Base-by-base conservation (phyloP, 2,329 filamentous ascomycete genomes). In the Madurella mycetomatis region DNA sequence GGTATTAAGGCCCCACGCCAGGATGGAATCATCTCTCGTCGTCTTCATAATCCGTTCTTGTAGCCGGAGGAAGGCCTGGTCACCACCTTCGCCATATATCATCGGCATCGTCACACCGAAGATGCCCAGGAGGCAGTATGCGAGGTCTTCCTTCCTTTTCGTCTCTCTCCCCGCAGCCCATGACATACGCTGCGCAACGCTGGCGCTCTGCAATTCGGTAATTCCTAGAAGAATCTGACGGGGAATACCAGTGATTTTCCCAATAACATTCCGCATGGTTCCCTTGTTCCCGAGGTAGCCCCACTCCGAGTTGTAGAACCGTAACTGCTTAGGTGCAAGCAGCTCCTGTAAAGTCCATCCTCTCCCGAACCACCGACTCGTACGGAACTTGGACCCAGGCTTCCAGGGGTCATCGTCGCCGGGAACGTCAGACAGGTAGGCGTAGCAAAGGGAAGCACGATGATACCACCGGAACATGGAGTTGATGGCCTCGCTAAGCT, bases 311-410 rank as follows among this genome's bases (percentile, higher is more conserved):
- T 66, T 58, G 57, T 64, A 71, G 54, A 74, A 72, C 4, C 55
- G 18, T 0, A 72, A 17, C 0, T 56, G 40, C 1, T 13, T n/a
- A 1, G 69, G 69, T 0, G 70, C 86, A 4, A 90, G 75, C 0
- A 87, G 83, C 68, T 89, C 83, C 65, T 86, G 86, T 59, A 86
- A 34, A 1, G 58, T 62, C 60, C 54, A 62, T n/a, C 69, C 69
- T 80, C 77, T 59, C 1, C 61, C 66, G 50, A 71, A 71, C 69
- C 70, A 72, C 7, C 65, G 59, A 43, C 46, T 18, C 1, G 40
- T 16, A 25, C 42, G 41, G 31, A 59, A 39, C 16, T 37, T 32
- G 12, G 43, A 40, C 15, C 37, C 8, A 18, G 12, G 12, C 1
- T 15, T 9, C 12, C 19, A 9, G 15, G n/a, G 17, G 25, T 25